Evolutionary conservation across 768 basidiomycete species (phyloP).

Genomic region (Pleurotus platypus): DNA sequence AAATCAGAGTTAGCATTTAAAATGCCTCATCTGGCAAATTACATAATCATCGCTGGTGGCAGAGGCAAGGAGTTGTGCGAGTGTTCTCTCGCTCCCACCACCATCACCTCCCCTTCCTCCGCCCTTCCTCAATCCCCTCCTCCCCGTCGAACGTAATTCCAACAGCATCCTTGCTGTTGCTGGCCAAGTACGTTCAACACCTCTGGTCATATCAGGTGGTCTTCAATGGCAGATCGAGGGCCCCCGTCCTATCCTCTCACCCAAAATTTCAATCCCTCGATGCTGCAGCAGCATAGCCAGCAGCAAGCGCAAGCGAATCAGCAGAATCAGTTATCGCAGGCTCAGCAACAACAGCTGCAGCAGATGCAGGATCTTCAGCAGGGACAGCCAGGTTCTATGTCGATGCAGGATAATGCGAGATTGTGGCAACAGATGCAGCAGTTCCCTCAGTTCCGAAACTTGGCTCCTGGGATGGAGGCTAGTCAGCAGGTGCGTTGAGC

Average conservation of each 20-base stretch:
- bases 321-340: conserved; percentile 31
- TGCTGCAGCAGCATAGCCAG: conserved; percentile 42
- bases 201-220: conserved; percentile 25
- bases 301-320: conserved; percentile 39
- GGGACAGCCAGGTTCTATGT: conserved; percentile 34
- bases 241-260: conserved; percentile 40
- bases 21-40: background rate
- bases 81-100: conserved; percentile 55
- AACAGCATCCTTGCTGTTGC: conserved; percentile 4
- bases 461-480: conserved; percentile 33
- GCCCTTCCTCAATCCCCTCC: conserved; percentile 20
- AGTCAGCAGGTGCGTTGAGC: conserved; percentile 44
- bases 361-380: conserved; percentile 42
- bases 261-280: conserved; percentile 37
- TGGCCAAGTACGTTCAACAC: conserved; percentile 11
- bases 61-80: conserved; percentile 3
- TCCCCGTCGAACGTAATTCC: conserved; percentile 12
- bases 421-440: conserved; percentile 58
- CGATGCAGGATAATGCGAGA: conserved; percentile 40
- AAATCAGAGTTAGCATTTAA: background rate
- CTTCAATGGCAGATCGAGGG: conserved; percentile 56
- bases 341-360: conserved; percentile 37
- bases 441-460: conserved; percentile 39
- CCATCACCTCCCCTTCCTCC: conserved; percentile 34
- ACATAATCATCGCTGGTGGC: conserved; percentile 5